Base-by-base conservation (phyloP, 2,329 filamentous ascomycete species). In the Cladorrhinum sp. region DNA sequence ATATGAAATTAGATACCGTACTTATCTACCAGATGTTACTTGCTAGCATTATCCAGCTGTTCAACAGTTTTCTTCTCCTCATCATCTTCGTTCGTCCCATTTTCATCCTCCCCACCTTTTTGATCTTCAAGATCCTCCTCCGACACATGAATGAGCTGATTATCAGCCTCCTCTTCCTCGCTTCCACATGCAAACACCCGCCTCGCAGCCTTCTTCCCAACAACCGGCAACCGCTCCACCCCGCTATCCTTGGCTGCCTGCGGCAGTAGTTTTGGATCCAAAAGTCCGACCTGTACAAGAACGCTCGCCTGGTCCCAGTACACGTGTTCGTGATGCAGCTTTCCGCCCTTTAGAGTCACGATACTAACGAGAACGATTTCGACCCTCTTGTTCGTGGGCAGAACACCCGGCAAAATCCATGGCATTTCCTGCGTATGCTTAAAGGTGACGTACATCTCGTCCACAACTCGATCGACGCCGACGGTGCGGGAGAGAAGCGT, bases 401-500 rank as follows among this genome's bases (percentile, higher is more conserved):
- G 81, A 0, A 88, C 75, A 0, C 83, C 83, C 0, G 85, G 84
- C 0, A 88, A 73, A 32, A 88, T 78, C 85, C 85, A 88, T 18
- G 84, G 82, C 41, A 87, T 77, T 60, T 79, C 75, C 56, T 77
- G 75, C 3, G 81, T 81, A 68, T 88, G 85, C 9, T 81, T 84
- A 68, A 87, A 82, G 1, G 76, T 76, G 49, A 83, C 77, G 52
- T 86, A 80, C 64, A 88, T 81, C 69, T 88, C 85, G 63, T 88
- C 85, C 2, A 88, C 81, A 1, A 90, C 79, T 5, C 86, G 81
- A 65, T 90, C 86, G 1, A 81, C 78, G 0, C 86, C 86, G 2
- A 88, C 77, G 0, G 86, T 90, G 2, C 87, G 81, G 1, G 84
- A 87, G 25, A 90, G 76, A 1, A 90, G 78, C 7, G 85, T 84